phyloP scores from a whole-genome alignment of 148 eudicot genomes.

The Spergularia bocconei region DNA sequence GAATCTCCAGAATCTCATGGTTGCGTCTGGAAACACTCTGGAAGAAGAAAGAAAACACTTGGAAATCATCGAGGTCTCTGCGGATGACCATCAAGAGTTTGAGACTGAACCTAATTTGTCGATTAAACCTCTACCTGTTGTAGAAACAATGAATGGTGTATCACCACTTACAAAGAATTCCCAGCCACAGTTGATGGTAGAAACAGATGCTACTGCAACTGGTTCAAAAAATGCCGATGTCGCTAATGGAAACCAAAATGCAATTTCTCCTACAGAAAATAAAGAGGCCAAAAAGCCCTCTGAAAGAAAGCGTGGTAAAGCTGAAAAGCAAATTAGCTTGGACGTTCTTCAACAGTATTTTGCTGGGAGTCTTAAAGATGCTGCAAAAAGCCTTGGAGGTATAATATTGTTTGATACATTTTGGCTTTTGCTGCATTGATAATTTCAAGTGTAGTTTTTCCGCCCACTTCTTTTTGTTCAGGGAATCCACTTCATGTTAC shows the following conservation, averaged over 20 bases:
- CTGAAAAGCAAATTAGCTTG: slow-evolving; percentile 86
- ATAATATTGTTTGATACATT: slow-evolving; percentile 16
- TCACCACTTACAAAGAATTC: slow-evolving; percentile 26
- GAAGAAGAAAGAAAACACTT: slow-evolving; percentile 59
- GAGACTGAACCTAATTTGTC: slow-evolving; percentile 33
- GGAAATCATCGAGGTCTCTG: slow-evolving; percentile 50
- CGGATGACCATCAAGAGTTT: slow-evolving; percentile 44
- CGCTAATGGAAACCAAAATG: slow-evolving; percentile 28
- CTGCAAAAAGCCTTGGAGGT: slow-evolving; percentile 92
- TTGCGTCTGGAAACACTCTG: slow-evolving; percentile 70
- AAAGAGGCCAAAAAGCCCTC: slow-evolving; percentile 49
- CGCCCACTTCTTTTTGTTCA: background rate
- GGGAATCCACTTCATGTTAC: background rate
- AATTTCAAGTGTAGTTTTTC: background rate
- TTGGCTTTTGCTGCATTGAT: background rate
- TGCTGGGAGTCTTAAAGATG: slow-evolving; percentile 89
- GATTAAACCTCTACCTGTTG: slow-evolving; percentile 26
- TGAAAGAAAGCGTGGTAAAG: slow-evolving; percentile 86
- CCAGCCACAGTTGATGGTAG: slow-evolving; percentile 27
- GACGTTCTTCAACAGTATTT: slow-evolving; percentile 85
- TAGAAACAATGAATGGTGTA: slow-evolving; percentile 35
- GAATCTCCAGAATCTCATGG: slow-evolving; percentile 65
- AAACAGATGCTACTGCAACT: slow-evolving; percentile 34
- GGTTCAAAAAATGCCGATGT: slow-evolving; percentile 25
- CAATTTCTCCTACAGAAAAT: slow-evolving; percentile 29